Evolutionary conservation across 1,284 basidiomycete genomes (phyloP), one percentile per base, ranked within the genome.

Genomic region (Microbotryum intermedium): DNA sequence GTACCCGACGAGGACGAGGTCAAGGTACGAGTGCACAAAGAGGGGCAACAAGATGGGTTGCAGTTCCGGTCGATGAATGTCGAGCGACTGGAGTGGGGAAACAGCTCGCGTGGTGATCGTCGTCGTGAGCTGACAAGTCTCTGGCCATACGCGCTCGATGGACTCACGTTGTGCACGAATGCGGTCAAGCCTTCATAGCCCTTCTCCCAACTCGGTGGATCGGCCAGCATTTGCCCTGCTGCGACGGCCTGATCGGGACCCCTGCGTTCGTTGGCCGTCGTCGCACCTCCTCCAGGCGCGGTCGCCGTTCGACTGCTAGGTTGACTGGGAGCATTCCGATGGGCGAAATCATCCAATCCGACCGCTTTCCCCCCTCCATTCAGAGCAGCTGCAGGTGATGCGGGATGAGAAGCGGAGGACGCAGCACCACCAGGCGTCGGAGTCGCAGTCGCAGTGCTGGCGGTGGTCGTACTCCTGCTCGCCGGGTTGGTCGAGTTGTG

Each of bases 11-110:
- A 92, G 85, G 57, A 97, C 85, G 52, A 99, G 81, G 74, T 97
- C 93, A 42, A 99, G 80, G 75, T 94, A 97, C 71, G 95, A 95
- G 76, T 99, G 92, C 47, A 89, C 90, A 73, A 97, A 98, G 64
- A 99, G 87, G 5, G 95, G 95, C 71, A 93, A 93, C 20, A 97
- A 77, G 42, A 98, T 85, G 43, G 91, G 90, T 63, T 88, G 80
- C 67, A 99, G 87, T 75, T 98, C 93, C 60, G 91, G 90, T 57
- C 76, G 72, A 58, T 71, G 70, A 48, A 72, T 72, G 63, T 71
- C 72, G 56, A 73, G 65, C 48, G 71, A 70, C 69, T 70, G 47
- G 8, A 23, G 21, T 25, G 23, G 23, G 28, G 11, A n/a, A 48
- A 20, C 23, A 20, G 26, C 20, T n/a, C n/a, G n/a, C n/a, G n/a